These are phyloP conservation scores for Xylaria intraflava DNA, from an alignment of 495 filamentous ascomycete genomes.

Conservation along the genomic window DNA sequence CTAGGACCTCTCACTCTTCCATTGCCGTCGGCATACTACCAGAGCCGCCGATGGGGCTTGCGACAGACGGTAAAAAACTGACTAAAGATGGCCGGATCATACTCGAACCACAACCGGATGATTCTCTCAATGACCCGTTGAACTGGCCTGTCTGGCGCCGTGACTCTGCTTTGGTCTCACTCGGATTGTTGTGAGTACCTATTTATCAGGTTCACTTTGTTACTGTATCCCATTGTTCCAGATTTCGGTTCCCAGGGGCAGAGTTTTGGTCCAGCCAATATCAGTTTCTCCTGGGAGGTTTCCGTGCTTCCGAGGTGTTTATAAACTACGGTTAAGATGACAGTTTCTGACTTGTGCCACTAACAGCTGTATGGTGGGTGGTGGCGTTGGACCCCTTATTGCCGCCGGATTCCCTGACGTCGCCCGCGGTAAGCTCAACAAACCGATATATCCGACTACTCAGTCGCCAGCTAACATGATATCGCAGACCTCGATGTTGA, in stretches of 20 bases:
- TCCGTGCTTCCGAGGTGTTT: slow-evolving; percentile 53
- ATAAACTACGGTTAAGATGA: slow-evolving; percentile 57
- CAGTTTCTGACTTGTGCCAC: background rate
- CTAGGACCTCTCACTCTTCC: slow-evolving; percentile 70
- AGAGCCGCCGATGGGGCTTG: slow-evolving; percentile 16
- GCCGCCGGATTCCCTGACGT: slow-evolving; percentile 88
- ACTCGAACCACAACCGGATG: slow-evolving; percentile 86
- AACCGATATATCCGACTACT: background rate
- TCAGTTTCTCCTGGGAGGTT: background rate
- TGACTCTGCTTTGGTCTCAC: slow-evolving; percentile 71
- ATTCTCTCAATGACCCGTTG: slow-evolving; percentile 82
- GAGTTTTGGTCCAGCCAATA: too few relatives aligned
- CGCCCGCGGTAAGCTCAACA: slow-evolving; percentile 34
- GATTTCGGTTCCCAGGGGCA: too few relatives aligned
- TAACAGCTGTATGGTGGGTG: slow-evolving; percentile 73
- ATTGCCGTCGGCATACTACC: slow-evolving; percentile 53
- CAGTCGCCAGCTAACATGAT: background rate
- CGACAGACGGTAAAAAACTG: slow-evolving; percentile 54
- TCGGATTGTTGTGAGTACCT: slow-evolving; percentile 88
- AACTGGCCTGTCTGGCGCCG: slow-evolving; percentile 87
- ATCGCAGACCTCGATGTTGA: slow-evolving; percentile 54
- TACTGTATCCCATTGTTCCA: too few relatives aligned
- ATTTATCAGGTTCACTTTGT: slow-evolving; percentile 41
- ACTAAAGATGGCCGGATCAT: slow-evolving; percentile 81
- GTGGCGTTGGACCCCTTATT: slow-evolving; percentile 85